Conservation (phyloP, 108 stramenopile genomes). For the Fistulifera pelliculosa region DNA sequence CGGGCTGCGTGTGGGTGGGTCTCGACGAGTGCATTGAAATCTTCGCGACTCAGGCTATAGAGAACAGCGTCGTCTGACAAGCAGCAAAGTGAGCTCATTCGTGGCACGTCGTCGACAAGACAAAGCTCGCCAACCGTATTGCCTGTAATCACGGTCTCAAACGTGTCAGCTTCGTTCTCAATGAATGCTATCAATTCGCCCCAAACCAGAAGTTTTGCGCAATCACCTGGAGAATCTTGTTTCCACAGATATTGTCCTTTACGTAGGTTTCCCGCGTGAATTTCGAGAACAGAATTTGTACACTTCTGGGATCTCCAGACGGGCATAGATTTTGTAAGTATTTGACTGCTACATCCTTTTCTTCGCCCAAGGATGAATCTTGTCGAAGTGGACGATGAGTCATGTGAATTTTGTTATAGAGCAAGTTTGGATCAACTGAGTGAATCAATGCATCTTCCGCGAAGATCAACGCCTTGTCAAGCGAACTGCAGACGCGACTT, state of each 20-base stretch:
- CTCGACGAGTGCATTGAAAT: constrained; percentile 27
- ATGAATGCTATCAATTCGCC: constrained; percentile 45
- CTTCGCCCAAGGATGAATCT: constrained; percentile 11
- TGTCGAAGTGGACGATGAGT: constrained; percentile 5
- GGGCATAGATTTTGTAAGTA: constrained; percentile 32
- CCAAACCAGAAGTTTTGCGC: constrained; percentile 41
- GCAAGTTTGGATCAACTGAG: constrained; percentile 21
- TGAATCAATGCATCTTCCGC: constrained; percentile 60
- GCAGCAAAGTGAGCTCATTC: constrained; percentile 47
- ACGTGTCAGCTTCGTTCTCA: constrained; percentile 39
- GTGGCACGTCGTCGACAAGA: constrained; percentile 34
- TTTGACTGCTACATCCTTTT: constrained; percentile 18
- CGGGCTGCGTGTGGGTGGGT: constrained; percentile 38
- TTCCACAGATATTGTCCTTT: constrained; percentile 35
- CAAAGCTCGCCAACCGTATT: constrained; percentile 57
- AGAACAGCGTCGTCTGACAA: constrained; percentile 42
- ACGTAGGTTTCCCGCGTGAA: constrained; percentile 36
- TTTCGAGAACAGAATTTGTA: constrained; percentile 15
- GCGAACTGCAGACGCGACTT: constrained; percentile 34
- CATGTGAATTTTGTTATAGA: constrained; percentile 11
- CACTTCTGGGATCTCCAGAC: constrained; percentile 6
- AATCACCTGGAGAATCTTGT: constrained; percentile 38
- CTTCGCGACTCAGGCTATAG: constrained; percentile 39
- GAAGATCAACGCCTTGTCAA: constrained; percentile 53
- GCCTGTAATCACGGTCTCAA: constrained; percentile 29